Evolutionary conservation across 805 yeast species (phyloP), one percentile per base, ranked within the genome.

Genomic region (Zygoascus ofunaensis): DNA sequence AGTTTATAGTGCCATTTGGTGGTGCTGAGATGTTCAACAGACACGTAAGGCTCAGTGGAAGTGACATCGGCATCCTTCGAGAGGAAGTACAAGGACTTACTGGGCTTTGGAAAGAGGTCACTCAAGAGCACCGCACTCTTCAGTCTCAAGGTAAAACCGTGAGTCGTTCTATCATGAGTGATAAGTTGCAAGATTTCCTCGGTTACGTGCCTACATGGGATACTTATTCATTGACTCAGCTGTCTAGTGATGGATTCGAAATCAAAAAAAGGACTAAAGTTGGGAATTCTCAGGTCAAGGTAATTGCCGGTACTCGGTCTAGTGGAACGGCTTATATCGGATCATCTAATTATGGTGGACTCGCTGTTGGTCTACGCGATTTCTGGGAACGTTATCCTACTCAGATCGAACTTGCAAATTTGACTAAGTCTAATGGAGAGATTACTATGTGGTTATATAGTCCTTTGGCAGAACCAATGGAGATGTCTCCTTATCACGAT

Each of bases 371-470:
- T 3, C n/a, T 42, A 28, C 7, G 21, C 21, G 45, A 42, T 12
- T 42, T 42, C 36, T 42, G 45, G 45, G 41, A 42, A 28, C 35
- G 36, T 23, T 42, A 42, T 37, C 45, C 45, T 8, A 42, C 42
- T 24, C 45, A 42, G 28, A 36, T 42, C 22, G 45, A 42, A 14
- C 28, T 37, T 4, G 17, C 24, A 12, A 12, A 37, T 10, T 21
- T 42, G 4, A 30, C 45, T 26, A 5, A 42, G 26, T 14, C 18
- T 20, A 37, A 26, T 7, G 45, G 35, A 3, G 41, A 42, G 7
- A 24, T 42, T 10, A 24, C 33, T 3, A 15, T 36, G 22, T 42
- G 45, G 45, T 22, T 42, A 12, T 42, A 42, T 28, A 35, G 41
- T 12, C 45, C 45, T 10, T 15, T 17, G 4, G 45, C 45, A 10